These are phyloP conservation scores for Beauveria sp. DNA, from an alignment of 2,329 filamentous ascomycete species.

Conservation along the genomic window DNA sequence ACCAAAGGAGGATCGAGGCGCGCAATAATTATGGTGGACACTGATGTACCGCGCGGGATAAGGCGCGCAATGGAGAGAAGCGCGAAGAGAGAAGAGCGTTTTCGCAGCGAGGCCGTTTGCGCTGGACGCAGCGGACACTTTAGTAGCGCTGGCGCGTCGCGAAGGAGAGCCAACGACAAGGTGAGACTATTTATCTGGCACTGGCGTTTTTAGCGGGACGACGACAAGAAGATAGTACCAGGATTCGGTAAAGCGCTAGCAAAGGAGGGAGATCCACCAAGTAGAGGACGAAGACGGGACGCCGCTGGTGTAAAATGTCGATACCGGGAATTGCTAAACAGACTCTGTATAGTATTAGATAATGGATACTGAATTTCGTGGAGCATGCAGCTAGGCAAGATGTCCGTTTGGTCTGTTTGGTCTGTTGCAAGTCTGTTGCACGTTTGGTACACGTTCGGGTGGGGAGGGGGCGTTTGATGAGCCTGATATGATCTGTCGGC, in stretches of 20 bases:
- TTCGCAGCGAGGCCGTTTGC: not conserved
- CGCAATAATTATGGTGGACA: not conserved
- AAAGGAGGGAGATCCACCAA: not conserved
- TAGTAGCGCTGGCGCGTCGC: constrained; percentile 3
- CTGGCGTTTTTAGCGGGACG: not conserved
- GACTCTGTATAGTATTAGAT: no score
- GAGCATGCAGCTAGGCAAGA: not conserved
- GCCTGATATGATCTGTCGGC: constrained; percentile 7
- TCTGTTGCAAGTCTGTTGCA: not conserved
- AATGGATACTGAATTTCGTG: not conserved
- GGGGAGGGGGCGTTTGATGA: constrained; percentile 4
- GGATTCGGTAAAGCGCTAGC: not conserved
- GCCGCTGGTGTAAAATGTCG: not conserved
- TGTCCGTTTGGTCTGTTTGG: no score
- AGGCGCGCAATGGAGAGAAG: not conserved
- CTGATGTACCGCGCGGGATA: not conserved
- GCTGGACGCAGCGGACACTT: not conserved
- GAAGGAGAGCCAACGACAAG: not conserved
- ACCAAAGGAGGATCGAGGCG: not conserved
- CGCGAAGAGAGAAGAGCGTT: constrained; percentile 5
- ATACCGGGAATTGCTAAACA: not conserved
- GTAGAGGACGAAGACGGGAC: not conserved
- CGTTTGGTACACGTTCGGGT: not conserved
- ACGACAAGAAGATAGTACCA: not conserved
- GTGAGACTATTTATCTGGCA: not conserved